These are phyloP conservation scores for Paramecium caudatum DNA, from an alignment of 73 alveolate genomes.

Conservation along the genomic window DNA sequence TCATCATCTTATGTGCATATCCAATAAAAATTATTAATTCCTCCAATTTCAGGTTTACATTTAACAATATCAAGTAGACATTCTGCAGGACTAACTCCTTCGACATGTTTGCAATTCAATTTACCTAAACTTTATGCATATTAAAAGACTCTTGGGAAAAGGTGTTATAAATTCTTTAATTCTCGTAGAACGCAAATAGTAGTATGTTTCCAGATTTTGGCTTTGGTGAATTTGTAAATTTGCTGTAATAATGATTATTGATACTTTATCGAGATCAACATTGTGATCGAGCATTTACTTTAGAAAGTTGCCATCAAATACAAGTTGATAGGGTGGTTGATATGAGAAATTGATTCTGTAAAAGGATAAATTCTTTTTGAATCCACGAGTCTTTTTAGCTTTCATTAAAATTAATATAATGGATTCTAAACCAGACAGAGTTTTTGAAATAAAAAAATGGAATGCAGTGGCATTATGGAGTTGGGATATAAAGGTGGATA, in stretches of 20 bases:
- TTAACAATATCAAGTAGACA: slow-evolving; percentile 39
- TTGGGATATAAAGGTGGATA: slow-evolving; percentile 97
- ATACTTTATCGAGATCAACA: slow-evolving; percentile 60
- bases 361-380: slow-evolving; percentile 60
- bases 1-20: slow-evolving; percentile 68
- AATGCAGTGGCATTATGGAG: slow-evolving; percentile 97
- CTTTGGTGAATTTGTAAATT: slow-evolving; percentile 30
- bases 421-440: slow-evolving; percentile 75
- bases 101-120: slow-evolving; percentile 56
- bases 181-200: slow-evolving; percentile 37
- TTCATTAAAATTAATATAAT: slow-evolving; percentile 48
- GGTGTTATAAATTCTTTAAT: slow-evolving; percentile 50
- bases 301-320: slow-evolving; percentile 62
- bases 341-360: slow-evolving; percentile 30
- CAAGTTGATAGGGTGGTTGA: slow-evolving; percentile 42
- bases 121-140: slow-evolving; percentile 45
- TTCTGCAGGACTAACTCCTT: no score
- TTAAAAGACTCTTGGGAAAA: slow-evolving; percentile 37
- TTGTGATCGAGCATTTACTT: slow-evolving; percentile 38
- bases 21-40: slow-evolving; percentile 52
- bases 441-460: slow-evolving; percentile 94
- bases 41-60: background rate
- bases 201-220: slow-evolving; percentile 50
- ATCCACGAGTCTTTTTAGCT: slow-evolving; percentile 36
- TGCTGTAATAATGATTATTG: background rate